Evolutionary conservation across 1,139 yeast genomes (phyloP).

Genomic region (Wickerhamomyces sp.): DNA sequence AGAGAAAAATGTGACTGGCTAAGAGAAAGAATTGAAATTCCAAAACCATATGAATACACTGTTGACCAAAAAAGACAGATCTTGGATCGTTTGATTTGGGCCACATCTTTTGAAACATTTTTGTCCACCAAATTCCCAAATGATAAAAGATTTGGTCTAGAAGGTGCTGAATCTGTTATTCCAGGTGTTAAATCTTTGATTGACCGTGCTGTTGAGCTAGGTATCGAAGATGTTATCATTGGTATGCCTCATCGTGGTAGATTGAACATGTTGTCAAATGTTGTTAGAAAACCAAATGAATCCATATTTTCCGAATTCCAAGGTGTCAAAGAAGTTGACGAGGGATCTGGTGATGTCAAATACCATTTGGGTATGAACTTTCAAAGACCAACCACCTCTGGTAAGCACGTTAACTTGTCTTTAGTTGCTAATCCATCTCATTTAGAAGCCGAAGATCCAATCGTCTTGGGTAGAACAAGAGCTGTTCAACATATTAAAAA

Average conservation of each 20-base stretch:
- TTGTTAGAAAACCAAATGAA: conserved; percentile 97
- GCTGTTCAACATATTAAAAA: conserved; percentile 91
- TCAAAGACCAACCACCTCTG: conserved; percentile 97
- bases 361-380: conserved; percentile 99
- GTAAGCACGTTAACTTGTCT: conserved; percentile 92
- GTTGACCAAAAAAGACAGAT: conserved; percentile 94
- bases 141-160: conserved; percentile 97
- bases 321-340: conserved; percentile 80
- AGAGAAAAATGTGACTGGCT: conserved; percentile 97
- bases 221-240: conserved; percentile 92
- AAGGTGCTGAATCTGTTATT: conserved; percentile 94
- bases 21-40: conserved; percentile 93
- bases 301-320: conserved; percentile 94
- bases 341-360: conserved; percentile 98
- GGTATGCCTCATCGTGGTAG: conserved; percentile 99
- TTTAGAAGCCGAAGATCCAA: conserved; percentile 98
- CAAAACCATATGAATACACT: conserved; percentile 78
- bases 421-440: conserved; percentile 98
- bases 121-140: conserved; percentile 94
- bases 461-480: conserved; percentile 95
- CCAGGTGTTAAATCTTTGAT: conserved; percentile 97
- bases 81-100: conserved; percentile 94
- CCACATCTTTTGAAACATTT: conserved; percentile 90
- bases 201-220: conserved; percentile 88
- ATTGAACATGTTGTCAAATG: conserved; percentile 94